Evolutionary conservation across 208 protist genomes (phyloP).

Genomic region (Crithidia acanthocephali): DNA sequence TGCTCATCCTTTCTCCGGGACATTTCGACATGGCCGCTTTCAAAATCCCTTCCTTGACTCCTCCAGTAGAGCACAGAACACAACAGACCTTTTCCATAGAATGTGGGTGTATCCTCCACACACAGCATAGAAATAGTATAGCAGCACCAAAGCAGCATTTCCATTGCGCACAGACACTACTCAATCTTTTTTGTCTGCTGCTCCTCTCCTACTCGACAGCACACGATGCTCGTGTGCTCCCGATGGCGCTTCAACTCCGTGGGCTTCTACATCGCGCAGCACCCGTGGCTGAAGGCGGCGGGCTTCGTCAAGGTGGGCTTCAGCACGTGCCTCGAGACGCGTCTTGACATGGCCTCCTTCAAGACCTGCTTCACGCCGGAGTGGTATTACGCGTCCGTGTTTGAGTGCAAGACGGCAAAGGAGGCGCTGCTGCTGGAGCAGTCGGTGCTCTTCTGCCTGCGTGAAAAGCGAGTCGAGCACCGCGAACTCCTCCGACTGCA

Average conservation of each 20-base stretch:
- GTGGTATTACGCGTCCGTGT: slow-evolving; percentile 65
- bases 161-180: no score
- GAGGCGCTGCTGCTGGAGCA: slow-evolving; percentile 79
- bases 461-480: slow-evolving; percentile 52
- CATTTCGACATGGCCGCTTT: no score
- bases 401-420: slow-evolving; percentile 52
- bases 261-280: slow-evolving; percentile 76
- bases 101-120: no score
- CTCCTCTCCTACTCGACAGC: no score
- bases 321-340: slow-evolving; percentile 57
- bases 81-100: no score
- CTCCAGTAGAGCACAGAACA: no score
- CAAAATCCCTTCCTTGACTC: no score
- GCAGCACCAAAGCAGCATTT: no score
- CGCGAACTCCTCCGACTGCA: slow-evolving; percentile 57
- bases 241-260: slow-evolving; percentile 18
- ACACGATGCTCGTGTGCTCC: slow-evolving; percentile 26
- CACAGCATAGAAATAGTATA: no score
- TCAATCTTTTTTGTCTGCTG: no score
- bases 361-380: slow-evolving; percentile 82
- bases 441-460: slow-evolving; percentile 68
- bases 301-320: slow-evolving; percentile 79
- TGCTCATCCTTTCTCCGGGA: no score
- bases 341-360: slow-evolving; percentile 74
- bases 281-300: slow-evolving; percentile 63